Percentiles rank a stretch among this genome's conserved stretches.
Evolutionary conservation across 306 rosid species (phyloP).

Genomic region (Casuarina glauca): DNA sequence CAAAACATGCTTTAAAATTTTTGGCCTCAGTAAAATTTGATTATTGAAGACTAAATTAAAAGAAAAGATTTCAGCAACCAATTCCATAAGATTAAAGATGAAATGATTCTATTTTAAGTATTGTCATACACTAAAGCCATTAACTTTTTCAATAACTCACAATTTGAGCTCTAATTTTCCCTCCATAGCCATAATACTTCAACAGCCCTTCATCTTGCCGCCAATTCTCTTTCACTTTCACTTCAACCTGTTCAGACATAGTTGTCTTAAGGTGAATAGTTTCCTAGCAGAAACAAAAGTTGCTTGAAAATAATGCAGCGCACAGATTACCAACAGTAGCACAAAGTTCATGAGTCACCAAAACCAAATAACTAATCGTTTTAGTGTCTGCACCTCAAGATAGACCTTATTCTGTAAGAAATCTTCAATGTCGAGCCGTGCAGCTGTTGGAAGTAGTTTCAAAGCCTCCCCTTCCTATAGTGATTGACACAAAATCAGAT

Average conservation of each 20-base stretch:
- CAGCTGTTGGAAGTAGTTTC: conserved; percentile 90
- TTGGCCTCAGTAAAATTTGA: too few species aligned
- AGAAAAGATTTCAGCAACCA: too few species aligned
- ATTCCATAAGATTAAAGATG: background rate
- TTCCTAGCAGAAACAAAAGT: conserved; percentile 8
- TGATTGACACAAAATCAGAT: conserved; percentile 14
- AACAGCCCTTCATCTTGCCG: conserved; percentile 86
- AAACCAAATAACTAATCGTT: background rate
- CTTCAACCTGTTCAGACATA: conserved; percentile 71
- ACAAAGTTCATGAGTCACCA: background rate
- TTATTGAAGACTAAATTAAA: too few species aligned
- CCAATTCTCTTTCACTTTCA: conserved; percentile 93
- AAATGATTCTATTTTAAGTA: too few species aligned
- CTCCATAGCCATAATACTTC: conserved; percentile 84
- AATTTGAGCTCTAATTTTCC: conserved; percentile 52
- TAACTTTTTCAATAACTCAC: too few species aligned
- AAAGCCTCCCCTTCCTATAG: conserved; percentile 89
- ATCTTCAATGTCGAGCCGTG: conserved; percentile 87
- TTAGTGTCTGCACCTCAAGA: conserved; percentile 64
- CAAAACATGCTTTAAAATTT: too few species aligned
- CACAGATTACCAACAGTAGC: conserved; percentile 8
- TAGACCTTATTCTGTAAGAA: conserved; percentile 92
- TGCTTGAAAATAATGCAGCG: background rate
- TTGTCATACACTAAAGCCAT: too few species aligned
- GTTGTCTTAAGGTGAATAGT: conserved; percentile 20